These are phyloP conservation scores for Trypanosoma melophagium DNA, from an alignment of 208 protist genomes.

Conservation along the genomic window DNA sequence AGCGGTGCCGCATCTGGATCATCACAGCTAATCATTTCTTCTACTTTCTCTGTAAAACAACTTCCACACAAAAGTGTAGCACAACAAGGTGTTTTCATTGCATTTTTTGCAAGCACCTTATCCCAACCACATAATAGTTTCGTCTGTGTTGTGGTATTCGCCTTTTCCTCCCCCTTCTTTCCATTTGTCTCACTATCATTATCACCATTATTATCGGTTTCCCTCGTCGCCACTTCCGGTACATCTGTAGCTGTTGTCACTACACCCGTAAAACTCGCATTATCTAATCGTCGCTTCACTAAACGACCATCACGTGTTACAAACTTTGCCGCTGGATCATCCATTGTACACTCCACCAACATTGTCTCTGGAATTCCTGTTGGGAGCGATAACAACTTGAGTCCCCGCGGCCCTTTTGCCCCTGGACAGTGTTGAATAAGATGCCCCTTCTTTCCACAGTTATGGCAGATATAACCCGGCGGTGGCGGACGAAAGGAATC, in stretches of 20 bases:
- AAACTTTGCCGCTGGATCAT: conserved; percentile 87
- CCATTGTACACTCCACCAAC: conserved; percentile 84
- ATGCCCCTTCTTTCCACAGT: conserved; percentile 85
- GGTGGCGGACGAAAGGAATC: conserved; percentile 71
- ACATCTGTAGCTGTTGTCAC: conserved; percentile 13
- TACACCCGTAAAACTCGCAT: conserved; percentile 52
- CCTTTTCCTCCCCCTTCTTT: conserved; percentile 3
- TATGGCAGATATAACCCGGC: conserved; percentile 84
- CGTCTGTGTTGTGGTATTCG: background rate
- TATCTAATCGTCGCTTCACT: conserved; percentile 76
- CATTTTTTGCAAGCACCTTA: conserved; percentile 48
- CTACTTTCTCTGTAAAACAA: conserved; percentile 66
- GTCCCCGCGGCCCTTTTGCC: conserved; percentile 45
- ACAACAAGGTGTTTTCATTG: conserved; percentile 79
- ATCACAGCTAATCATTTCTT: conserved; percentile 42
- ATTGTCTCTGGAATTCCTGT: conserved; percentile 86
- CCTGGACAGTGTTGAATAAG: conserved; percentile 83
- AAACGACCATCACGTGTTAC: conserved; percentile 78
- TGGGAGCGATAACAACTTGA: conserved; percentile 71
- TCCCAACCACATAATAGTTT: conserved; percentile 53
- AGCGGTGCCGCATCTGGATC: conserved; percentile 36
- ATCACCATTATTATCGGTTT: background rate
- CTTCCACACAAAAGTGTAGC: conserved; percentile 46
- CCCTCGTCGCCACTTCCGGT: background rate
- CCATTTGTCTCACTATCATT: background rate